Conservation (phyloP, 176 grass and related monocot species). For the Bothriochloa decipiens region DNA sequence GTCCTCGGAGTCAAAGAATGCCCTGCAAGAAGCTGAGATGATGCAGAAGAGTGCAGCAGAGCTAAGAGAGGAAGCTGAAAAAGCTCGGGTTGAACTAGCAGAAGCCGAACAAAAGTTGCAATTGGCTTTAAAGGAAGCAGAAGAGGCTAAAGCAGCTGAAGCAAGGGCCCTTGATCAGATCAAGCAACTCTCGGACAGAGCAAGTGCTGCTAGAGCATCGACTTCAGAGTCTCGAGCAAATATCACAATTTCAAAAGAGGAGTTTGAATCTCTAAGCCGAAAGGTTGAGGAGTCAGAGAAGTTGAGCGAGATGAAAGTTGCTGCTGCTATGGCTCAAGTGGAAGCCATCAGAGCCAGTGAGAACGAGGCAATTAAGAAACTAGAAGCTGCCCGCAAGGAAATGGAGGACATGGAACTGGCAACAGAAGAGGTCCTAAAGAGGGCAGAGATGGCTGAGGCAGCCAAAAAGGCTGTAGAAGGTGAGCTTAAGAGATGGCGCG, state of each 20-base stretch:
- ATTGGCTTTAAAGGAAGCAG: slow-evolving; percentile 73
- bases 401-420: slow-evolving; percentile 91
- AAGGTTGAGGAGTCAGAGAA: slow-evolving; percentile 91
- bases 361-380: slow-evolving; percentile 77
- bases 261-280: slow-evolving; percentile 80
- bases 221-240: slow-evolving; percentile 79
- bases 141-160: slow-evolving; percentile 87
- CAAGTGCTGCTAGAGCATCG: slow-evolving; percentile 73
- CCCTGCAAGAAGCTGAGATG: slow-evolving; percentile 85
- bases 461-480: slow-evolving; percentile 94
- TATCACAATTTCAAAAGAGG: slow-evolving; percentile 93
- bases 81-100: slow-evolving; percentile 52
- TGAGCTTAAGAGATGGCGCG: slow-evolving; percentile 85
- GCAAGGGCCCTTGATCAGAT: slow-evolving; percentile 84
- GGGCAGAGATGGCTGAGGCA: slow-evolving; percentile 91
- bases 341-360: slow-evolving; percentile 89
- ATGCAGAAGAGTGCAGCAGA: slow-evolving; percentile 86
- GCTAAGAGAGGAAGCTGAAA: slow-evolving; percentile 73
- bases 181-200: slow-evolving; percentile 81
- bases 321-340: slow-evolving; percentile 90
- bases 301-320: slow-evolving; percentile 91
- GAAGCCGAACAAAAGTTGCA: slow-evolving; percentile 81
- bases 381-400: slow-evolving; percentile 76
- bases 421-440: slow-evolving; percentile 87
- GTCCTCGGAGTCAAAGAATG: slow-evolving; percentile 79